phyloP scores from a whole-genome alignment of 2,329 filamentous ascomycete species.

The Penicillium sp. region DNA sequence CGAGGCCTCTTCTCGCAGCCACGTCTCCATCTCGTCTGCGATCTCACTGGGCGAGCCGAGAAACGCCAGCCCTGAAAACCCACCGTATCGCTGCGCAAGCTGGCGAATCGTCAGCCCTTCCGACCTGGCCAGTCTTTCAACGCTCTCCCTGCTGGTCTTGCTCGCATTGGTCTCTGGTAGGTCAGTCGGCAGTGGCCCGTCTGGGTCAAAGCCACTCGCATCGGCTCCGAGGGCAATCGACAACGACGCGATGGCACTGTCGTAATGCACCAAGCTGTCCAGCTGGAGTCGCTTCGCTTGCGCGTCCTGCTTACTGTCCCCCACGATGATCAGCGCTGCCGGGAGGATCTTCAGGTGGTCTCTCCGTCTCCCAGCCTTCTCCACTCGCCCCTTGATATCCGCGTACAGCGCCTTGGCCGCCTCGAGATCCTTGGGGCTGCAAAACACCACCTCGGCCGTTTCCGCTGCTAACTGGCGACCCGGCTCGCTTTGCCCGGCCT shows the following conservation, averaged over 20 bases:
- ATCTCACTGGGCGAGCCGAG: constrained; percentile 51
- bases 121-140: constrained; percentile 46
- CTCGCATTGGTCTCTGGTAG: constrained; percentile 56
- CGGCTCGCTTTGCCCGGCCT: constrained; percentile 54
- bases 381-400: constrained; percentile 52
- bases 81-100: constrained; percentile 51
- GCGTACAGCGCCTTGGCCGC: constrained; percentile 50
- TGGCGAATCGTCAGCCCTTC: constrained; percentile 53
- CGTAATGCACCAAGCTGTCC: constrained; percentile 55
- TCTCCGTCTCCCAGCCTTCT: constrained; percentile 46
- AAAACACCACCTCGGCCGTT: constrained; percentile 55
- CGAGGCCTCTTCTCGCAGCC: constrained; percentile 49
- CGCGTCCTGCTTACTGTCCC: constrained; percentile 51
- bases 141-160: constrained; percentile 48
- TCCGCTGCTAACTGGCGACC: constrained; percentile 53
- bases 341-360: constrained; percentile 54
- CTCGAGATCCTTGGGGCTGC: constrained; percentile 48
- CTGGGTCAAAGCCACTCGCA: constrained; percentile 49
- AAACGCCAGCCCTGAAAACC: constrained; percentile 52
- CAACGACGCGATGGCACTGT: constrained; percentile 54
- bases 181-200: constrained; percentile 49
- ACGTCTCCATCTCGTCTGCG: constrained; percentile 50
- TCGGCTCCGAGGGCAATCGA: constrained; percentile 51
- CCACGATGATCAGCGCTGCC: constrained; percentile 52
- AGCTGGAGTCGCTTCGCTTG: constrained; percentile 49